Evolutionary conservation across 192 early-diverging fungal species (phyloP).

Genomic region (Dispira simplex): DNA sequence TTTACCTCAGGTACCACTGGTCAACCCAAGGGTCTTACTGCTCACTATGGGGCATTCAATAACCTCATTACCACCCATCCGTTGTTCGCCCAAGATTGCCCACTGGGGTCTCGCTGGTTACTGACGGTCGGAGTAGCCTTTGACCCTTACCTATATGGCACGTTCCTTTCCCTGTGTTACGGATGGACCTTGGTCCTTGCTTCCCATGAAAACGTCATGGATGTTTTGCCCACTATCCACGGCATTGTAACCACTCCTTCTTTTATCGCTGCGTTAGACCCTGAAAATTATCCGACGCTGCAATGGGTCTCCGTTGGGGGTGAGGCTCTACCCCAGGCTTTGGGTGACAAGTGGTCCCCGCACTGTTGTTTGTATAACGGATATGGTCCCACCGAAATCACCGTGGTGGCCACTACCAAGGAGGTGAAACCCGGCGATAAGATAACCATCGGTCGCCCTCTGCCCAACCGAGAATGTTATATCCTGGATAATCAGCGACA

Average conservation of each 20-base stretch:
- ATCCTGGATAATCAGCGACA: conserved; percentile 13
- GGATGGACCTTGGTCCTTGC: neutral
- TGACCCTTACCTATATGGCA: neutral
- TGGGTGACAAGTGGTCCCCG: neutral
- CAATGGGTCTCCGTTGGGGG: neutral
- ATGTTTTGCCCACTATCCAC: neutral
- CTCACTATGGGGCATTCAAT: neutral
- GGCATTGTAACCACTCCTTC: neutral
- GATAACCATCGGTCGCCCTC: conserved; percentile 12
- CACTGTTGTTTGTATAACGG: conserved; percentile 1
- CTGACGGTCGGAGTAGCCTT: neutral
- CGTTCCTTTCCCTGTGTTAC: neutral
- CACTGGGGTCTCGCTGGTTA: neutral
- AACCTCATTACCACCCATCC: neutral
- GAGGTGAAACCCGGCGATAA: neutral
- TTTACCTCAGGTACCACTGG: conserved; percentile 23
- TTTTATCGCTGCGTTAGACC: neutral
- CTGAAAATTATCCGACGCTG: neutral
- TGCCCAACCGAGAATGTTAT: conserved; percentile 13
- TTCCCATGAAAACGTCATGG: no score
- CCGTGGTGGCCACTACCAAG: neutral
- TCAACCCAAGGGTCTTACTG: conserved; percentile 17
- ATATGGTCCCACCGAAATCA: conserved; percentile 2
- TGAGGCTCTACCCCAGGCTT: neutral
- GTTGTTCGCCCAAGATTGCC: no score